These are phyloP conservation scores for Mucor lusitanicus DNA, from an alignment of 371 early-diverging fungal genomes.

Conservation along the genomic window DNA sequence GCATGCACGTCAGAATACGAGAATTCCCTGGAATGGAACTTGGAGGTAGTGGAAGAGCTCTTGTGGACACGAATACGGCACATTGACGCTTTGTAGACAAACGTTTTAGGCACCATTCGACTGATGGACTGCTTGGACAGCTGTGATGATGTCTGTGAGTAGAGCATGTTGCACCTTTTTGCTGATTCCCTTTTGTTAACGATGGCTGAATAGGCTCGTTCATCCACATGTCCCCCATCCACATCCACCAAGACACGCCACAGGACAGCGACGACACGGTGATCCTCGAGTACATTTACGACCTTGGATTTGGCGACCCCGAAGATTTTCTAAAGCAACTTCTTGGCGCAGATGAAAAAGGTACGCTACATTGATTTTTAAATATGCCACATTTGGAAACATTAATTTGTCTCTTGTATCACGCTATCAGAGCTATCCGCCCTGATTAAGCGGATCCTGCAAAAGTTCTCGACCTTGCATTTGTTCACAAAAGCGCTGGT, in stretches of 20 bases:
- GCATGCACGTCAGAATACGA: slow-evolving; percentile 54
- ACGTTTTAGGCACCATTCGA: slow-evolving; percentile 50
- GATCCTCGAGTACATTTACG: slow-evolving; percentile 48
- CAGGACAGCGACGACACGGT: slow-evolving; percentile 8
- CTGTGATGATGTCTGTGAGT: slow-evolving; percentile 28
- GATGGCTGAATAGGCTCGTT: slow-evolving; percentile 17
- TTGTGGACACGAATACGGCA: background rate
- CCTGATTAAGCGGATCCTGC: slow-evolving; percentile 24
- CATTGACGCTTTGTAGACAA: slow-evolving; percentile 30
- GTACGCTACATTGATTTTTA: slow-evolving; percentile 12
- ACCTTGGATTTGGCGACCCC: slow-evolving; percentile 48
- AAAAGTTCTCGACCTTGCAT: slow-evolving; percentile 49
- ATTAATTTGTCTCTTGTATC: slow-evolving; percentile 4
- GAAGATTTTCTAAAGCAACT: slow-evolving; percentile 46
- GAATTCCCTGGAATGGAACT: slow-evolving; percentile 42
- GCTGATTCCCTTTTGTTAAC: no score
- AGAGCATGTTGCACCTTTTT: background rate
- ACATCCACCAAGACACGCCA: slow-evolving; percentile 29
- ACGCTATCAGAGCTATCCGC: slow-evolving; percentile 12
- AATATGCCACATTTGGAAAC: slow-evolving; percentile 9
- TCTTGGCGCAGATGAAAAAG: slow-evolving; percentile 40
- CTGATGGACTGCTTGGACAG: slow-evolving; percentile 50
- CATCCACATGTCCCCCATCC: slow-evolving; percentile 30
- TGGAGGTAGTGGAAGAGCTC: slow-evolving; percentile 36
- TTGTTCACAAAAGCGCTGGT: slow-evolving; percentile 55